Evolutionary conservation across 768 basidiomycete genomes (phyloP), one percentile per base, ranked within the genome.

Genomic region (Lyophyllum semitale): DNA sequence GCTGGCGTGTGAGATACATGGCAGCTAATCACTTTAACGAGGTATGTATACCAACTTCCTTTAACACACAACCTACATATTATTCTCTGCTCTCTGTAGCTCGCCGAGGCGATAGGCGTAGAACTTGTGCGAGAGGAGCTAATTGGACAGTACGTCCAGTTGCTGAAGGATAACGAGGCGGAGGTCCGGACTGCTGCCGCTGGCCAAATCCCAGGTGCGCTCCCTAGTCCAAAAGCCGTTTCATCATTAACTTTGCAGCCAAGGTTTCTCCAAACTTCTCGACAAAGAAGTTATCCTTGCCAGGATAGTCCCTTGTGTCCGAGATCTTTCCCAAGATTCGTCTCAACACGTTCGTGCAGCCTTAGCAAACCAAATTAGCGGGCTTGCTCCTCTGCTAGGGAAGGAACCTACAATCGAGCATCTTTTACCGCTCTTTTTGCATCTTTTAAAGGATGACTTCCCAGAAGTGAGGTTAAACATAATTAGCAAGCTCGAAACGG

Each of bases 1-100:
- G 94, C 69, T 99, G 97, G 97, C 81, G 97, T 62, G 97, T 99
- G 50, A 81, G 97, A 68, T 99, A 98, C 72, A 98, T 98, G 95
- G 94, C 95, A 15, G 96, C 95, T 2, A 93, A 84, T 59, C 93
- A 98, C 70, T 98, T 98, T 73, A 97, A 98, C 61, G 90, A 95
- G 81, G 93, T 91, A 59, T 53, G 77, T 55, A n/a, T 8, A 29
- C 30, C 8, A 4, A n/a, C 23, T 22, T 11, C 32, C 18, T 15
- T 38, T 45, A 27, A 29, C 6, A 30, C 22, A 33, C 23, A 22
- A 23, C 15, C 27, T 27, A 43, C 22, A 22, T 40, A 5, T 13
- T 41, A 12, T 35, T 9, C 23, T 29, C 12, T n/a, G n/a, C n/a
- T n/a, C n/a, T n/a, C n/a, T 51, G 30, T 57, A 95, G 93, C 84